Evolutionary conservation across 2,329 filamentous ascomycete species (phyloP), one percentile per base, ranked within the genome.

Genomic region (Epichloe uncinata): DNA sequence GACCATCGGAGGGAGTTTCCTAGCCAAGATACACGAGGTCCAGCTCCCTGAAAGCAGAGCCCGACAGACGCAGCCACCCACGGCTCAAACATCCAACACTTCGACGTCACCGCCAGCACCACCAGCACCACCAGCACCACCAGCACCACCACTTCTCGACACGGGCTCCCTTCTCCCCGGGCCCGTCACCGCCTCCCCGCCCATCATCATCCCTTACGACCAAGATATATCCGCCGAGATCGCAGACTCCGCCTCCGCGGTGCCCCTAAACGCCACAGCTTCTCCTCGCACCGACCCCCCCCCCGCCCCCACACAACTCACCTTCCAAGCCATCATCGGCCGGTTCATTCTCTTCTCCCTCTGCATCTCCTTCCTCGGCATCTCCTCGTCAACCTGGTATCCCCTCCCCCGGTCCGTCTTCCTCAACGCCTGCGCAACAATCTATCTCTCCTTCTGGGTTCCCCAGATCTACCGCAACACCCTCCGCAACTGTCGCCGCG

Each of bases 391-490:
- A 16, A 77, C 78, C 2, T 84, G 81, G 79, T 75, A 79, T 47
- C 70, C 75, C 1, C 63, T 66, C 7, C 61, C 61, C 77, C 78
- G 81, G 36, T 69, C 73, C 22, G 61, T 70, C 47, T 83, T 82
- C 62, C 70, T 79, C 58, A 79, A 90, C 61, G 55, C 74, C 3
- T 69, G 95, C 20, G 75, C 79, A 2, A 80, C 91, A 58, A 56
- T 77, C 48, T 96, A 96, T 63, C 78, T 96, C 42, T 95, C 90
- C 18, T 83, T 96, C 62, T 97, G 91, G 91, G 63, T 82, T 1
- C 91, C 93, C 0, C 93, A 98, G 64, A 95, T 97, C 57, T 79
- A 85, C 61, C 86, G 93, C 54, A 98, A 98, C 64, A 74, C 85
- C 48, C 81, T 87, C 66, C 86, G 91, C 49, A 96, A 96, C 67